A percentile compares a stretch with the other conserved stretches of the same genome.
These are phyloP conservation scores for Thermothielavioides terrestris DNA, from an alignment of 495 filamentous ascomycete genomes.

Conservation along the genomic window DNA sequence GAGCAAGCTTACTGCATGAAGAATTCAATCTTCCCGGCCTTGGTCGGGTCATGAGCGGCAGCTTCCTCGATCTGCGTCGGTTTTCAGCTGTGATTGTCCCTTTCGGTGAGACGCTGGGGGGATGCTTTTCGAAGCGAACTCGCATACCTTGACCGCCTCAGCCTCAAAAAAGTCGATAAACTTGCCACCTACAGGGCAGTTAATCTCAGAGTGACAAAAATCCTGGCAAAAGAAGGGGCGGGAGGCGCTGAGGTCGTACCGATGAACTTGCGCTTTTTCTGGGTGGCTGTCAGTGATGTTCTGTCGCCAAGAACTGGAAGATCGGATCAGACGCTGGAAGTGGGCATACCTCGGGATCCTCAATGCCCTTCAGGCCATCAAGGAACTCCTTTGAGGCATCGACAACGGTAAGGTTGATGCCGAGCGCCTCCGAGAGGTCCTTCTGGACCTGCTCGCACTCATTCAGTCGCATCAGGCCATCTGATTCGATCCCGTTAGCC, in stretches of 20 bases:
- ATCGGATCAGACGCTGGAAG: too few relatives aligned
- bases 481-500: conserved; percentile 27
- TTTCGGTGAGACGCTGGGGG: neutral
- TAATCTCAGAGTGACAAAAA: neutral
- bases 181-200: conserved; percentile 12
- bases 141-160: conserved; percentile 51
- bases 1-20: conserved; percentile 21
- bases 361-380: conserved; percentile 59
- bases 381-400: conserved; percentile 74
- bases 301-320: neutral
- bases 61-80: conserved; percentile 53
- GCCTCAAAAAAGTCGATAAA: conserved; percentile 87
- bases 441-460: conserved; percentile 75
- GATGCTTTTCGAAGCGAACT: neutral
- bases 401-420: conserved; percentile 84
- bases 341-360: conserved; percentile 57
- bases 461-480: conserved; percentile 73
- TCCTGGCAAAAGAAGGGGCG: neutral
- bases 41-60: conserved; percentile 49
- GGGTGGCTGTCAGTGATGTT: conserved; percentile 1
- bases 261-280: conserved; percentile 86
- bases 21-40: conserved; percentile 24
- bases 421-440: conserved; percentile 64
- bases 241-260: conserved; percentile 32
- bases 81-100: neutral